Percentiles rank a stretch among this genome's conserved stretches.
Conservation (phyloP, 257 asterid genomes). For the Verbena officinalis region DNA sequence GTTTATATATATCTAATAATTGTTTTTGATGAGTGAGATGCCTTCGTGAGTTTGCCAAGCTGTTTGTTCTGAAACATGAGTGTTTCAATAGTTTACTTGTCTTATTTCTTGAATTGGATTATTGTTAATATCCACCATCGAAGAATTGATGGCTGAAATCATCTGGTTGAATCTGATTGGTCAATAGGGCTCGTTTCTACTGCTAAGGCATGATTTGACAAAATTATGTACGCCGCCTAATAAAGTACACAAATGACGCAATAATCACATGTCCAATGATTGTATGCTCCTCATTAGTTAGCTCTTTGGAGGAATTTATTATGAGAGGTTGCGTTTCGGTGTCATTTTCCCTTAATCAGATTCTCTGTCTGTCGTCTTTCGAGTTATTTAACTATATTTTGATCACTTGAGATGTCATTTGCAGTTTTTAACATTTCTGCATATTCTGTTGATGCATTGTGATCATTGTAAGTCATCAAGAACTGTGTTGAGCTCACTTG, state of each 20-base stretch:
- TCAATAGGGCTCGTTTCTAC: not conserved
- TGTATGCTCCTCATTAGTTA: slow-evolving; percentile 4
- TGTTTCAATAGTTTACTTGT: not conserved
- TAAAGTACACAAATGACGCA: too few species aligned
- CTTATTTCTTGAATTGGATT: not conserved
- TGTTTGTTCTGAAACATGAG: not conserved
- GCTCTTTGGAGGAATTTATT: not conserved
- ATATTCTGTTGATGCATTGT: not conserved
- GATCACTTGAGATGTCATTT: not conserved
- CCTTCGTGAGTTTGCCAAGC: not conserved
- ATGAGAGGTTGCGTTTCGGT: not conserved
- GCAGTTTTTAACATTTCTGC: not conserved
- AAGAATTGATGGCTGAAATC: slow-evolving; percentile 3
- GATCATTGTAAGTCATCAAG: not conserved
- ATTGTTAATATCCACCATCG: not conserved
- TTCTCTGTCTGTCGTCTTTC: not conserved
- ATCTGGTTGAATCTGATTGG: not conserved
- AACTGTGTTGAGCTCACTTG: not conserved
- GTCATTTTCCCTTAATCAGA: not conserved
- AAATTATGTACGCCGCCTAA: not conserved
- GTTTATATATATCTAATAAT: slow-evolving; percentile 3
- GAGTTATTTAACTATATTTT: not conserved
- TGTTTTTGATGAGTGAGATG: not conserved
- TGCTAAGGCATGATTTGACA: slow-evolving; percentile 1
- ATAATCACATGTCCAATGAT: not conserved